Evolutionary conservation across 306 rosid species (phyloP), one percentile per base, ranked within the genome.

Genomic region (Gastrolobium villosum): DNA sequence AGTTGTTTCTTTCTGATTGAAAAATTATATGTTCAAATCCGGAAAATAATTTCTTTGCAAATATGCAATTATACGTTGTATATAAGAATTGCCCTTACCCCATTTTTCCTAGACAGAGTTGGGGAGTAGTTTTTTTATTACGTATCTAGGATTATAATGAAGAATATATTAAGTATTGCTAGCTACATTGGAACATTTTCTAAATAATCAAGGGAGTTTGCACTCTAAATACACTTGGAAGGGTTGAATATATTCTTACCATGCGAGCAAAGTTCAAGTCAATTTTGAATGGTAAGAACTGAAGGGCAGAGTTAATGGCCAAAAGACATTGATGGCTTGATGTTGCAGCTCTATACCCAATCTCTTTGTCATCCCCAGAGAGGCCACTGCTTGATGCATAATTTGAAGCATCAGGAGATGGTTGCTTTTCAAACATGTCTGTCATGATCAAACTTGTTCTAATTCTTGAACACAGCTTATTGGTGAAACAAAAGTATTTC

Each of bases 341-440:
- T 40, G 77, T 59, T 75, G 82, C 43, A 57, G 76, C 72, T 66
- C 65, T 65, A 46, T 83, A 75, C 0, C 83, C 90, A 74, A 80
- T 78, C 63, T 86, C 92, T 61, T 70, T 87, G 59, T 89, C 90
- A 72, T 89, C 91, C 70, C 68, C 79, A 31, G 89, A 81, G 0
- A 54, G 41, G 36, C 70, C 61, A 52, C 86, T 55, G 57, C 89
- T 82, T 73, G 97, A 83, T 70, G 87, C 81, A 72, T 79, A 71
- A 36, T 75, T 83, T 48, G 88, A 80, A 65, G 30, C 60, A 50
- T 80, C 74, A 6, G 86, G 70, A 37, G 87, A 90, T 60, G 72
- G 50, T 45, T 86, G 86, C 15, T 83, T 78, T 67, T 88, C 86
- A 66, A 73, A 78, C 64, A 85, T 85, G 67, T 74, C 72, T 81